A percentile compares a stretch with the other conserved stretches of the same genome.
These are phyloP conservation scores for Rhodotorula sp. DNA, from an alignment of 1,284 basidiomycete genomes.

Conservation along the genomic window DNA sequence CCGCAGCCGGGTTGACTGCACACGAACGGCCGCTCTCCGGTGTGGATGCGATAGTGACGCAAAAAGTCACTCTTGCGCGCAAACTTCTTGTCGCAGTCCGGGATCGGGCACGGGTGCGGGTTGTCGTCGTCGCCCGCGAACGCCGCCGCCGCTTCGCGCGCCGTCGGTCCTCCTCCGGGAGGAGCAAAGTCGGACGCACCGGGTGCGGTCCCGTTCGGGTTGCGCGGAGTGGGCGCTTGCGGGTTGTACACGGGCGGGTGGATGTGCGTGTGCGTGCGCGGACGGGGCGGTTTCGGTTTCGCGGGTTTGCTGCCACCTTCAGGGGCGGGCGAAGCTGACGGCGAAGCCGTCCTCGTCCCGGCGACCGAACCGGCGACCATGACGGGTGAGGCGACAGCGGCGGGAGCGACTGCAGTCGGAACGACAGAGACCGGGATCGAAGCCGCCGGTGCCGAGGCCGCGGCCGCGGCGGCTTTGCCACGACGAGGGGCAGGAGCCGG, in stretches of 20 bases:
- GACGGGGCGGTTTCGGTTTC: slow-evolving; percentile 13
- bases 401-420: neutral
- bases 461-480: neutral
- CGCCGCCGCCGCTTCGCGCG: slow-evolving; percentile 35
- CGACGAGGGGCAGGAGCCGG: neutral
- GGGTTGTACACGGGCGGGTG: slow-evolving; percentile 27
- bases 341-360: neutral
- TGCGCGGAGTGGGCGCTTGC: slow-evolving; percentile 26
- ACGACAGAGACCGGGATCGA: neutral
- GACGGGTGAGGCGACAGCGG: neutral
- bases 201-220: slow-evolving; percentile 31
- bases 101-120: slow-evolving; percentile 50
- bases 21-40: slow-evolving; percentile 49
- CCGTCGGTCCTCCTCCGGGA: slow-evolving; percentile 42
- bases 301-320: neutral
- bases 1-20: slow-evolving; percentile 40
- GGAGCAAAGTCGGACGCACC: slow-evolving; percentile 32
- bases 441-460: neutral
- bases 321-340: neutral
- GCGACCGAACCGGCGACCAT: neutral
- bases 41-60: slow-evolving; percentile 54
- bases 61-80: slow-evolving; percentile 54
- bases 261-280: slow-evolving; percentile 16
- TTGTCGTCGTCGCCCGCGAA: slow-evolving; percentile 40
- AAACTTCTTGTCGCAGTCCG: slow-evolving; percentile 53